Percentiles rank a stretch among this genome's conserved stretches.
These are phyloP conservation scores for Beauveria scarabaeidicola DNA, from an alignment of 2,329 filamentous ascomycete species.

Conservation along the genomic window DNA sequence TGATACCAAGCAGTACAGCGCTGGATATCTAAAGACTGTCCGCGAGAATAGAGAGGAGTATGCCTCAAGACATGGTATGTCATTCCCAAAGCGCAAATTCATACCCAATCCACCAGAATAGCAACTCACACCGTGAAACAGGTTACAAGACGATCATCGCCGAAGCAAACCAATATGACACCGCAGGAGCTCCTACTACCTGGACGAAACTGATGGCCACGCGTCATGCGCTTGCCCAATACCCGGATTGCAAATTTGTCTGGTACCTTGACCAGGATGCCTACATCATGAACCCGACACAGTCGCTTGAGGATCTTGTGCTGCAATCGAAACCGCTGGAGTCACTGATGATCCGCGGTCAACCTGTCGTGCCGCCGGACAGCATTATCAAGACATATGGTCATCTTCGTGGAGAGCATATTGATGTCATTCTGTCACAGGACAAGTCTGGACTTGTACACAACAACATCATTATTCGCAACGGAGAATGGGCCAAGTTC, in stretches of 20 bases:
- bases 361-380: conserved; percentile 84
- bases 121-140: conserved; percentile 25
- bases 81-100: not conserved
- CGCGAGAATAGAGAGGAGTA: conserved; percentile 79
- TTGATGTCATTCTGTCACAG: conserved; percentile 77
- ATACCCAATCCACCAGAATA: not conserved
- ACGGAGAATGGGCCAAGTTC: conserved; percentile 85
- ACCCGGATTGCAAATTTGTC: conserved; percentile 69
- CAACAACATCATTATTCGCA: conserved; percentile 70
- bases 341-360: conserved; percentile 72
- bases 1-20: conserved; percentile 56
- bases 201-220: conserved; percentile 79
- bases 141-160: conserved; percentile 84
- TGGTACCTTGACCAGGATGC: conserved; percentile 83
- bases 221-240: conserved; percentile 77
- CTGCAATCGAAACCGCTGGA: conserved; percentile 61
- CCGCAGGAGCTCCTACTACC: conserved; percentile 48
- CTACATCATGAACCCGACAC: conserved; percentile 75
- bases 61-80: conserved; percentile 72
- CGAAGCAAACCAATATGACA: conserved; percentile 65
- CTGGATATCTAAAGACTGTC: conserved; percentile 61
- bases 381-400: conserved; percentile 93
- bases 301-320: conserved; percentile 62
- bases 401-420: conserved; percentile 66
- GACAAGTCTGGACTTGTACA: conserved; percentile 71